Conservation (phyloP, 306 rosid genomes). For the Dryas drummondii region DNA sequence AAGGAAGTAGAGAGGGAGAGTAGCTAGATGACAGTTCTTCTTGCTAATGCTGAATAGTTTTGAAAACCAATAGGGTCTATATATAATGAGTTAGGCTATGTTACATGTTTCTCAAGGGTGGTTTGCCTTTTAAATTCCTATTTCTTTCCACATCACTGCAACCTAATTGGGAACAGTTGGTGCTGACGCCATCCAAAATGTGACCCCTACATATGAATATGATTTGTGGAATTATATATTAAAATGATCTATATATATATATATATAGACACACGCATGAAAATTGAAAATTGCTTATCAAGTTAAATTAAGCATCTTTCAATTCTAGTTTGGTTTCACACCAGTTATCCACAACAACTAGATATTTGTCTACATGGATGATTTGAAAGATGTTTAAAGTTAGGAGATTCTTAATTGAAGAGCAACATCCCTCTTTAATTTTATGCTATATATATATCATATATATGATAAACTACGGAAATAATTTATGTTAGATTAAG, state of each 20-base stretch:
- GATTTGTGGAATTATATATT: neutral
- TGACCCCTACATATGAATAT: slow-evolving; percentile 23
- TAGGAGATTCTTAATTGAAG: neutral
- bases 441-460: neutral
- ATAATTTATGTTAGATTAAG: too few species aligned
- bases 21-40: slow-evolving; percentile 1
- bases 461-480: too few species aligned
- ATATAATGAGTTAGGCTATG: slow-evolving; percentile 35
- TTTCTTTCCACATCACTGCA: slow-evolving; percentile 29
- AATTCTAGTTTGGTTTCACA: neutral
- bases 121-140: slow-evolving; percentile 10
- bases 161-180: slow-evolving; percentile 34
- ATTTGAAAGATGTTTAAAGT: neutral
- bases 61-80: slow-evolving; percentile 30
- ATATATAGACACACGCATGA: too few species aligned
- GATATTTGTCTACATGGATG: neutral
- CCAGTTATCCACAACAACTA: too few species aligned
- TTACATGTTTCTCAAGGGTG: slow-evolving; percentile 17
- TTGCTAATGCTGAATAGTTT: slow-evolving; percentile 23
- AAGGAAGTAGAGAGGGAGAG: too few species aligned
- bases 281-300: too few species aligned
- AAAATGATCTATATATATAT: neutral
- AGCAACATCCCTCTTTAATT: neutral
- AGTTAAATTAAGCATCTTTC: neutral
- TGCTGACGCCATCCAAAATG: slow-evolving; percentile 40